Evolutionary conservation across 352 stramenopile genomes (phyloP), one percentile per base, ranked within the genome.

Genomic region (Thraustochytrium aureum): DNA sequence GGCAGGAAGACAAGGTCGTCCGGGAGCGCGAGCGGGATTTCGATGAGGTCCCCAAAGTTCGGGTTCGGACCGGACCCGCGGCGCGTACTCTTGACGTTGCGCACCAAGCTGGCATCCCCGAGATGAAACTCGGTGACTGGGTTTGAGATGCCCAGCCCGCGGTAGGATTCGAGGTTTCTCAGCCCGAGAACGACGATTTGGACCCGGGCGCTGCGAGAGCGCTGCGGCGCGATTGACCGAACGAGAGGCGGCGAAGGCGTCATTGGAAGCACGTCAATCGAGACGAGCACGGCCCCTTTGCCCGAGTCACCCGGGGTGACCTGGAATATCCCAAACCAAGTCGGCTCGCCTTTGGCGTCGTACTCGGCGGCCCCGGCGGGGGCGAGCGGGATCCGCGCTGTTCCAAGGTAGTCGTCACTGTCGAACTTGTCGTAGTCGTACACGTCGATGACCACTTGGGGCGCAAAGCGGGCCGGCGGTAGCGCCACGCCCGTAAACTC

Each of bases 61-160:
- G 91, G 90, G 64, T 96, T 93, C 14, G 83, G 65, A 35, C 61
- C 47, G 14, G 39, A 60, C 1, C 61, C 56, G 30, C 59, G 60
- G 72, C 93, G 93, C 22, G 33, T 72, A 42, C 88, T 89, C 50
- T 95, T 91, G 61, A 89, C 89, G 4, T 88, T 86, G 47, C 87
- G 86, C 65, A 87, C 85, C 33, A 85, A 86, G 47, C 89, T 87
- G 0, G 85, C 87, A 75, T 92, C 89, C 54, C 88, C 90, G 12
- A 92, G 84, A 37, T 94, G 89, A 74, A 96, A 94, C 62, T 94
- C 89, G 42, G 91, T 87, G 72, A 91, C 93, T 6, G 92, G 90
- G 2, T 90, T 88, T 72, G 94, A 89, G 38, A 96, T 89, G 0
- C 89, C 87, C 82, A 94, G 89, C 75, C 94, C 94, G 0, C 89